Conservation (phyloP, 352 stramenopile genomes). For the Phytophthora sp. region DNA sequence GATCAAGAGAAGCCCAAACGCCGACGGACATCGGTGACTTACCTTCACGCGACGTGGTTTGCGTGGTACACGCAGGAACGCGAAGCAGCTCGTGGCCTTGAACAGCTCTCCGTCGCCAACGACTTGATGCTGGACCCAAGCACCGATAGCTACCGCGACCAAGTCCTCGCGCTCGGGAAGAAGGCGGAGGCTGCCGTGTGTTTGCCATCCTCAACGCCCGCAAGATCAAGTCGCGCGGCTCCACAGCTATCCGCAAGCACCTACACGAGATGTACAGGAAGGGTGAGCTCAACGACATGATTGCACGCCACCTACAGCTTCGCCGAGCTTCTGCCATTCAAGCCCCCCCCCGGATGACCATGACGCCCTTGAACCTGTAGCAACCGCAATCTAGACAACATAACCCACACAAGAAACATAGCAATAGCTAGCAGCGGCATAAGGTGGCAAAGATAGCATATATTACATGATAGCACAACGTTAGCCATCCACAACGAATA, state of each 20-base stretch:
- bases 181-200: not conserved
- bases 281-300: too few species aligned
- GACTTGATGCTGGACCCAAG: slow-evolving; percentile 7
- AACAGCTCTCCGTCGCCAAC: slow-evolving; percentile 14
- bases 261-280: slow-evolving; percentile 6
- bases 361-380: too few species aligned
- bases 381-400: too few species aligned
- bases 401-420: too few species aligned
- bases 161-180: not conserved
- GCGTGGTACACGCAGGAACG: slow-evolving; percentile 12
- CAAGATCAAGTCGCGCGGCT: not conserved
- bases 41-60: slow-evolving; percentile 12
- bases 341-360: too few species aligned
- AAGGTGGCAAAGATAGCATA: too few species aligned
- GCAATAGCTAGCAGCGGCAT: too few species aligned
- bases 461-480: too few species aligned
- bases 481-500: too few species aligned
- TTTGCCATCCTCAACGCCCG: slow-evolving; percentile 2
- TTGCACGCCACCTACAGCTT: too few species aligned
- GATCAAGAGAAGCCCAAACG: slow-evolving; percentile 9
- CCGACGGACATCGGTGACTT: slow-evolving; percentile 1
- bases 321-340: too few species aligned
- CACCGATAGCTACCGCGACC: slow-evolving; percentile 3
- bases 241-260: too few species aligned
- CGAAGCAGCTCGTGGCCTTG: slow-evolving; percentile 24